Evolutionary conservation across 2,329 filamentous ascomycete genomes (phyloP).

Genomic region (Phyllosticta citriasiana): DNA sequence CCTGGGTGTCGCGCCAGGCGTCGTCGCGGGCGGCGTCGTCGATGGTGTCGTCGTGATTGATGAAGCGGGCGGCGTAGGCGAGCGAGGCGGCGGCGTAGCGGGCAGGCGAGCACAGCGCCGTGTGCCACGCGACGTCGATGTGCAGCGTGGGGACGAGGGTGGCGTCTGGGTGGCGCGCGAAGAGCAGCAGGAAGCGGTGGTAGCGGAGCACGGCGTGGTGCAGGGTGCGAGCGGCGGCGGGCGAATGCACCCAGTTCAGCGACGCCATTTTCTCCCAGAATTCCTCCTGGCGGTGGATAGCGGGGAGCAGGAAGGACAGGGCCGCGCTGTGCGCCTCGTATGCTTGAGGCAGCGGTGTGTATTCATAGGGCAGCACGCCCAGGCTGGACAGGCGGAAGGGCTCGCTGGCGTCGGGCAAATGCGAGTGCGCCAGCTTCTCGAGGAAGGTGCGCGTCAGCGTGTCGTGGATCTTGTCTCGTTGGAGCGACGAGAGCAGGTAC

Average conservation of each 20-base stretch:
- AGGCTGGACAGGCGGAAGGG: constrained; percentile 2
- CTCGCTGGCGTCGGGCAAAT: background rate
- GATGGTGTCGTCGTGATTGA: constrained; percentile 35
- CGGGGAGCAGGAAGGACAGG: constrained; percentile 18
- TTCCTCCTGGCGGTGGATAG: constrained; percentile 28
- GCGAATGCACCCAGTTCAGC: constrained; percentile 32
- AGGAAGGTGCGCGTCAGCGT: constrained; percentile 4
- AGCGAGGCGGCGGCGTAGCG: constrained; percentile 17
- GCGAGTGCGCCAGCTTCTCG: constrained; percentile 2
- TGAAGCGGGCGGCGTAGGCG: constrained; percentile 15
- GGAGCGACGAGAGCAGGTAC: background rate
- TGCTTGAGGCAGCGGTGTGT: constrained; percentile 4
- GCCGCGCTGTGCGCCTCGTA: constrained; percentile 2
- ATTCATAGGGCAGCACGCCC: constrained; percentile 3
- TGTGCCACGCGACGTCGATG: constrained; percentile 37
- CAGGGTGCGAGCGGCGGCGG: constrained; percentile 26
- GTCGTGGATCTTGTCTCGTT: background rate
- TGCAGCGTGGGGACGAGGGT: constrained; percentile 34
- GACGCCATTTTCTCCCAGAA: constrained; percentile 35
- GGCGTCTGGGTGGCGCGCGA: constrained; percentile 17
- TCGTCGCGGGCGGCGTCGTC: constrained; percentile 16
- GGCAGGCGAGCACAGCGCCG: constrained; percentile 29
- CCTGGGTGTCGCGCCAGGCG: constrained; percentile 22
- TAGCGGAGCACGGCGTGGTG: constrained; percentile 30
- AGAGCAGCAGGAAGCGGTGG: constrained; percentile 27